phyloP scores from a whole-genome alignment of 768 basidiomycete species.

The Chalciporus piperatus region DNA sequence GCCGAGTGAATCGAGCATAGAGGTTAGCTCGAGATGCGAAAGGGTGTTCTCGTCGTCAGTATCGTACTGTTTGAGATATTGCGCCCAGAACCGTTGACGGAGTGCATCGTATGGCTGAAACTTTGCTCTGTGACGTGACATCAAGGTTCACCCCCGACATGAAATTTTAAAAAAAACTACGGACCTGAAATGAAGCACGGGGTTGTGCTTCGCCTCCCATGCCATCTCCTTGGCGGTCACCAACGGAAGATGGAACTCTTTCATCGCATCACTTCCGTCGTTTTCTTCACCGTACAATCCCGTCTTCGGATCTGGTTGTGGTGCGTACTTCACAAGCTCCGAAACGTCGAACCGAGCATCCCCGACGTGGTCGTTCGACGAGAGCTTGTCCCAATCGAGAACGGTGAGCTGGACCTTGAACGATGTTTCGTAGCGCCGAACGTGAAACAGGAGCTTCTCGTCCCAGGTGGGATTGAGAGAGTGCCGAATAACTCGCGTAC shows the following conservation, averaged over 20 bases:
- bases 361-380: constrained; percentile 86
- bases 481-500: constrained; percentile 86
- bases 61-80: constrained; percentile 88
- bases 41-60: constrained; percentile 73
- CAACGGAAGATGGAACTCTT: constrained; percentile 67
- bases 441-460: constrained; percentile 94
- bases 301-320: constrained; percentile 58
- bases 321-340: constrained; percentile 64
- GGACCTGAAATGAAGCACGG: constrained; percentile 65
- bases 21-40: constrained; percentile 84
- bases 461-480: constrained; percentile 88
- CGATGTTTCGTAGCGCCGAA: constrained; percentile 77
- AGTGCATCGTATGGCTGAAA: constrained; percentile 94
- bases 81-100: constrained; percentile 87
- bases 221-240: constrained; percentile 55
- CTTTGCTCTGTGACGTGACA: constrained; percentile 57
- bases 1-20: constrained; percentile 95
- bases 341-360: constrained; percentile 69
- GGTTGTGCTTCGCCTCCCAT: constrained; percentile 74
- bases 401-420: constrained; percentile 81
- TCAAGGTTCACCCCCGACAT: background rate
- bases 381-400: constrained; percentile 96
- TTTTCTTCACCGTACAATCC: constrained; percentile 42
- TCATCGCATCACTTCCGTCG: constrained; percentile 51
- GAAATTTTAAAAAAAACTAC: constrained; percentile 1